Evolutionary conservation across 495 filamentous ascomycete genomes (phyloP).

Genomic region (Pyrenula aspistea): DNA sequence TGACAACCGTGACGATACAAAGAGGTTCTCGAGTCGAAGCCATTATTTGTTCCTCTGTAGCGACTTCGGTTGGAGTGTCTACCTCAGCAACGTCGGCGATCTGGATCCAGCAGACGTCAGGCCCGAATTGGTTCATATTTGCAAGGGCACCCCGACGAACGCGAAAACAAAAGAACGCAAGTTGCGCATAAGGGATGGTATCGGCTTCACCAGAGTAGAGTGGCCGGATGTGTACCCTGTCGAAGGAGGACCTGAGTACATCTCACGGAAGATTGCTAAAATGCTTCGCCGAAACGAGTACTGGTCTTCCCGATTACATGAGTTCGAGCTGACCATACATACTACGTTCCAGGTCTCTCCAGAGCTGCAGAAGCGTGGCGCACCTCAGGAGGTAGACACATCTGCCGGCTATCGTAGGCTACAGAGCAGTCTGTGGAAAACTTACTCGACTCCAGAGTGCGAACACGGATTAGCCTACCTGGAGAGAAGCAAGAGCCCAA

Average conservation of each 20-base stretch:
- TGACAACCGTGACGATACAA: not conserved
- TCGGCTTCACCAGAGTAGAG: no score
- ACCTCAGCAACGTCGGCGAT: not conserved
- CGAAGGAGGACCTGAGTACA: not conserved
- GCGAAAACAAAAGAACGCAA: conserved; percentile 1
- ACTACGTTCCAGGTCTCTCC: not conserved
- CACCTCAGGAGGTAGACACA: no score
- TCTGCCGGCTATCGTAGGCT: no score
- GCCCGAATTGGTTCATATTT: conserved; percentile 1
- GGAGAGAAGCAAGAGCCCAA: not conserved
- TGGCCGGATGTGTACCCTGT: no score
- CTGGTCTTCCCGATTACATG: not conserved
- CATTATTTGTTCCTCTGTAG: not conserved
- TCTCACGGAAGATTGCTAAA: not conserved
- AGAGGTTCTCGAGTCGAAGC: not conserved
- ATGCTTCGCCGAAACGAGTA: not conserved
- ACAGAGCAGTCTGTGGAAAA: not conserved
- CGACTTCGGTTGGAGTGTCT: conserved; percentile 1
- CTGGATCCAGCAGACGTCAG: not conserved
- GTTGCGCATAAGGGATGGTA: not conserved
- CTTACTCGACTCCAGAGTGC: not conserved
- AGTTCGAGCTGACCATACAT: not conserved
- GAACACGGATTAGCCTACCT: no score
- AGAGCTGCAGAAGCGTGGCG: not conserved
- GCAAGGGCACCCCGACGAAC: not conserved